A percentile compares a stretch with the other conserved stretches of the same genome.
These are phyloP conservation scores for Saccharomycopsis sp. DNA, from an alignment of 805 yeast genomes.

Conservation along the genomic window DNA sequence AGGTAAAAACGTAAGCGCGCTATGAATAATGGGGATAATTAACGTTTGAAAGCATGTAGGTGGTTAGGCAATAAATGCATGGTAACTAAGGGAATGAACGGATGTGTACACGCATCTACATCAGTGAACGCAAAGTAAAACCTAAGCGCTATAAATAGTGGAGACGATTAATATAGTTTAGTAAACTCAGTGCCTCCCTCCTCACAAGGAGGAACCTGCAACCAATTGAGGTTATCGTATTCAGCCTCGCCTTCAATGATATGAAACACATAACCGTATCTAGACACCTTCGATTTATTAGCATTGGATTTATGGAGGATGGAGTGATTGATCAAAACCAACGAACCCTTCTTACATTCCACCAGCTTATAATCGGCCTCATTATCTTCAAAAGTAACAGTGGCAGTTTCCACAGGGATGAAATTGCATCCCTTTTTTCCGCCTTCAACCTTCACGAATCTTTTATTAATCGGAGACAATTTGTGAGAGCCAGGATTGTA, in stretches of 20 bases:
- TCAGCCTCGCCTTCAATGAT: slow-evolving; percentile 59
- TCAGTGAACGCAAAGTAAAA: too few species aligned
- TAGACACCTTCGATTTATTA: slow-evolving; percentile 47
- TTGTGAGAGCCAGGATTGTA: slow-evolving; percentile 69
- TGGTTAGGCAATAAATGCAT: too few species aligned
- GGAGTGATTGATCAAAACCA: slow-evolving; percentile 64
- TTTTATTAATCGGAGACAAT: slow-evolving; percentile 44
- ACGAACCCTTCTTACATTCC: slow-evolving; percentile 64
- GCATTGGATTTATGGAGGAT: slow-evolving; percentile 67
- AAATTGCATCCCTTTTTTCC: slow-evolving; percentile 49
- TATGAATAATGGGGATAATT: too few species aligned
- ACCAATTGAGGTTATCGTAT: slow-evolving; percentile 67
- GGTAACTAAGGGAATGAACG: too few species aligned
- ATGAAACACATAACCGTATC: slow-evolving; percentile 78
- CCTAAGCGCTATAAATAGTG: too few species aligned
- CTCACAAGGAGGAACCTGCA: slow-evolving; percentile 59
- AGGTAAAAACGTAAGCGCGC: too few species aligned
- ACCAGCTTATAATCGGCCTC: slow-evolving; percentile 43
- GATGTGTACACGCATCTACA: too few species aligned
- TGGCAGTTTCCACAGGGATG: slow-evolving; percentile 27
- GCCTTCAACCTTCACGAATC: slow-evolving; percentile 53
- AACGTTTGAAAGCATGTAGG: too few species aligned
- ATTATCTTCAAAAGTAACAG: slow-evolving; percentile 23
- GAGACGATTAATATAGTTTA: slow-evolving; percentile 29
- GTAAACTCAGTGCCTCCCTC: slow-evolving; percentile 58